Evolutionary conservation across 352 stramenopile species (phyloP), one percentile per base, ranked within the genome.

Genomic region (Globisporangium carolinianum): DNA sequence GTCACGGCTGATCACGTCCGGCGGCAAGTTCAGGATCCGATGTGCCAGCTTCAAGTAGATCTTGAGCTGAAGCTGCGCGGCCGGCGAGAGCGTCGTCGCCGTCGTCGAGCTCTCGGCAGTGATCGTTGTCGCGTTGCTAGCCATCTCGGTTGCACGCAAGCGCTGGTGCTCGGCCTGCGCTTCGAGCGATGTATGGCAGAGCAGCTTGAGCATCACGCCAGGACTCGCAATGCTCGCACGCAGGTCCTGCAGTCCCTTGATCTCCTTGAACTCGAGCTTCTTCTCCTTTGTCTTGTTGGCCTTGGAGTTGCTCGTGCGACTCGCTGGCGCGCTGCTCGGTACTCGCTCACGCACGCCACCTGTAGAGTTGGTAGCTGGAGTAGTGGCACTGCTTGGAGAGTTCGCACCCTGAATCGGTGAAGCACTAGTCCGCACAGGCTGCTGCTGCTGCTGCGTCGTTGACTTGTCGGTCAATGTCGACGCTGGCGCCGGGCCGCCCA

Each of bases 31-130:
- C 8, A 89, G 55, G 37, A 80, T 61, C 0, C 63, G 65, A n/a
- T 68, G 65, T 1, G 71, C 69, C 24, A 91, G 73, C 55, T 84
- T 85, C 47, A 91, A 89, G 61, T 90, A 93, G 7, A 75, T 68
- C n/a, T 82, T 71, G 9, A 89, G 65, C 51, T 93, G 83, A 1
- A 81, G 36, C 59, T 85, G 77, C 0, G 76, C 80, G 3, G 66
- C 73, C 9, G 69, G 63, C 0, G 80, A 79, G 11, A 89, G 63
- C 3, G 63, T 80, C 10, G 80, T 89, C 0, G 78, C 66, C 2
- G 69, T 80, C 0, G 76, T 85, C 18, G 75, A 84, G 38, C 66
- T 83, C 47, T 88, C 76, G 7, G 65, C 58, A 17, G 47, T 38
- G 38, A 69, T 47, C 2, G 63, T 61, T 0, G 70, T 60, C 4